Conservation (phyloP, 257 asterid species). For the Parsonsia alboflavescens region DNA sequence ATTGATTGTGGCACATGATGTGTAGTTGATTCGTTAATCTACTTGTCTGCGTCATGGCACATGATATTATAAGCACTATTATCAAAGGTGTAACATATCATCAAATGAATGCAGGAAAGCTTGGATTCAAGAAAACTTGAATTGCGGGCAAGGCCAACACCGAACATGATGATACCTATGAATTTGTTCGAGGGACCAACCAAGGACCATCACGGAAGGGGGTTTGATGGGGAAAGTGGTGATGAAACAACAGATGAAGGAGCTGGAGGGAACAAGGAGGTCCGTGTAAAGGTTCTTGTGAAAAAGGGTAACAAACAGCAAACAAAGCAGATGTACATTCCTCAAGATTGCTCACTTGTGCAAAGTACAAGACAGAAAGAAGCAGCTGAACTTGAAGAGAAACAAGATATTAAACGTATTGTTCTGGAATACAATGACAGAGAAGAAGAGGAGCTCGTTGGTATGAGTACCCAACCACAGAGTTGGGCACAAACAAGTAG, state of each 20-base stretch:
- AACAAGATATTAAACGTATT: slow-evolving; percentile 87
- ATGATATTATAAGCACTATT: not conserved
- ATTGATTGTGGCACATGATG: not conserved
- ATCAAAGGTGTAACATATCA: not conserved
- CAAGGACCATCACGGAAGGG: slow-evolving; percentile 69
- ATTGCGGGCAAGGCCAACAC: slow-evolving; percentile 77
- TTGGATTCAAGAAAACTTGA: slow-evolving; percentile 95
- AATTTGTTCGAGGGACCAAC: slow-evolving; percentile 72
- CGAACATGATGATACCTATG: slow-evolving; percentile 93
- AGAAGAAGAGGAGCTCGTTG: slow-evolving; percentile 91
- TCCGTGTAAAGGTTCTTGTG: slow-evolving; percentile 86
- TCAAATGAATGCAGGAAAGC: slow-evolving; percentile 65
- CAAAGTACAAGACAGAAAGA: slow-evolving; percentile 95
- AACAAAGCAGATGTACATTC: slow-evolving; percentile 82
- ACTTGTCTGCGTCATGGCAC: not conserved
- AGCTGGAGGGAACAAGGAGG: slow-evolving; percentile 61
- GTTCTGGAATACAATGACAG: slow-evolving; percentile 92
- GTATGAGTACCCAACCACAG: slow-evolving; percentile 48
- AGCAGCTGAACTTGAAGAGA: slow-evolving; percentile 99
- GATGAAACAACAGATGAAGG: slow-evolving; percentile 82
- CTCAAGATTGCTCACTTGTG: slow-evolving; percentile 84
- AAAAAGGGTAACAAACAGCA: slow-evolving; percentile 95
- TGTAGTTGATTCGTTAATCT: not conserved
- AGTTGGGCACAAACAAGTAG: slow-evolving; percentile 59
- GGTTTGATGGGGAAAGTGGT: slow-evolving; percentile 78